These are phyloP conservation scores for Avena sativa DNA, from an alignment of 176 grass and related monocot genomes.

Conservation along the genomic window DNA sequence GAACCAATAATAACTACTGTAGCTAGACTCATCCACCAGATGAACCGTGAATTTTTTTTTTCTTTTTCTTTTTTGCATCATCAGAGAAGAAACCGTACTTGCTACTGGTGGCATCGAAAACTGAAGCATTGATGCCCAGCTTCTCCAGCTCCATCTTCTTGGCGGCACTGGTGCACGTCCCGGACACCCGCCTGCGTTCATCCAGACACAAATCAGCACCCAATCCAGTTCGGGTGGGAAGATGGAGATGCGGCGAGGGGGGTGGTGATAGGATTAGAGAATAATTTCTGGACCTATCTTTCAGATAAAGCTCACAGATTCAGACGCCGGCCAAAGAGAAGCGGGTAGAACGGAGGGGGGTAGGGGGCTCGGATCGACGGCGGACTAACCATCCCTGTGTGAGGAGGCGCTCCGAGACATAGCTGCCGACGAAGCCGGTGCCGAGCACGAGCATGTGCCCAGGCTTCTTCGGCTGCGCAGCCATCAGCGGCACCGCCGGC, in stretches of 20 bases:
- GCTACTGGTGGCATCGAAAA: slow-evolving; percentile 64
- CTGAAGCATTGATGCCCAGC: slow-evolving; percentile 61
- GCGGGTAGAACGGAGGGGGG: not conserved
- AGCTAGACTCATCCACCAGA: not conserved
- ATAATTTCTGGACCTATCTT: no score
- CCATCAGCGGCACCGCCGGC: slow-evolving; percentile 8
- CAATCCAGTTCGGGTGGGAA: no score
- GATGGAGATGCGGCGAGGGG: no score
- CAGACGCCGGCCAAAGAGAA: not conserved
- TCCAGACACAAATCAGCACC: not conserved
- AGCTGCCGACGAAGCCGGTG: slow-evolving; percentile 74
- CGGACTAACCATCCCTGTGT: slow-evolving; percentile 59
- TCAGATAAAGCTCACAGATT: no score
- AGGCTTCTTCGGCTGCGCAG: slow-evolving; percentile 35
- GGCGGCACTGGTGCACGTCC: slow-evolving; percentile 60
- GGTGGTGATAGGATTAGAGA: no score
- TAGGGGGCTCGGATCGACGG: not conserved
- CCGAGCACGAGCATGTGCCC: slow-evolving; percentile 67
- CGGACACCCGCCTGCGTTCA: slow-evolving; percentile 64
- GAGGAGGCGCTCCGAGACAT: slow-evolving; percentile 62
- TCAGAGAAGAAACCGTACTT: slow-evolving; percentile 29
- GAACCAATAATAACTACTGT: not conserved
- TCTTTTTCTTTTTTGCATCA: no score
- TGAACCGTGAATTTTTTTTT: not conserved
- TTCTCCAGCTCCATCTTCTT: slow-evolving; percentile 64